A percentile compares a stretch with the other conserved stretches of the same genome.
phyloP scores from a whole-genome alignment of 2,329 filamentous ascomycete species.

The Aspergillus latus region DNA sequence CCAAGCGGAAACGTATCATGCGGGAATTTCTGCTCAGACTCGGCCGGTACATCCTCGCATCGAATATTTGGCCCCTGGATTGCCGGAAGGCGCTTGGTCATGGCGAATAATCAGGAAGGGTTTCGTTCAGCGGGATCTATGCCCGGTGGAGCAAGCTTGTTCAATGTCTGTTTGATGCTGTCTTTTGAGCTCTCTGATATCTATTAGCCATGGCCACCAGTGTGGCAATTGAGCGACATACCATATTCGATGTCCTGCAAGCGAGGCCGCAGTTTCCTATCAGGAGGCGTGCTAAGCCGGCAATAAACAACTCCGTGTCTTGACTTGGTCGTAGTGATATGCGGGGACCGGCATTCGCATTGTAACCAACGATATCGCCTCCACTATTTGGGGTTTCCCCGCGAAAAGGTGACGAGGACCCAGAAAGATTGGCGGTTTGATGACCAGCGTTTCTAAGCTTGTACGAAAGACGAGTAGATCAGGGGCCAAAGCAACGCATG shows the following conservation, averaged over 20 bases:
- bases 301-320: neutral
- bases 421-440: neutral
- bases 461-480: neutral
- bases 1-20: neutral
- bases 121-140: neutral
- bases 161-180: neutral
- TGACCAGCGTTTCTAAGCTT: neutral
- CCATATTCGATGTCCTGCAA: neutral
- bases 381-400: neutral
- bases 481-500: neutral
- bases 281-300: neutral
- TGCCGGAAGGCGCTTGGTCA: neutral
- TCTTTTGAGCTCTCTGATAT: neutral
- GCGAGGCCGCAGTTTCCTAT: neutral
- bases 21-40: neutral
- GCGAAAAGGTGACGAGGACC: neutral
- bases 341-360: neutral
- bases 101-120: neutral
- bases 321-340: neutral
- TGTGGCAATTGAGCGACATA: neutral
- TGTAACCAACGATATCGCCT: neutral
- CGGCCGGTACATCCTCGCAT: neutral
- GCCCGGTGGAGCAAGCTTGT: neutral
- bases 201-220: neutral
- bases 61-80: neutral